Evolutionary conservation across 2,329 filamentous ascomycete genomes (phyloP).

Genomic region (Coccinonectria pachysandricola): DNA sequence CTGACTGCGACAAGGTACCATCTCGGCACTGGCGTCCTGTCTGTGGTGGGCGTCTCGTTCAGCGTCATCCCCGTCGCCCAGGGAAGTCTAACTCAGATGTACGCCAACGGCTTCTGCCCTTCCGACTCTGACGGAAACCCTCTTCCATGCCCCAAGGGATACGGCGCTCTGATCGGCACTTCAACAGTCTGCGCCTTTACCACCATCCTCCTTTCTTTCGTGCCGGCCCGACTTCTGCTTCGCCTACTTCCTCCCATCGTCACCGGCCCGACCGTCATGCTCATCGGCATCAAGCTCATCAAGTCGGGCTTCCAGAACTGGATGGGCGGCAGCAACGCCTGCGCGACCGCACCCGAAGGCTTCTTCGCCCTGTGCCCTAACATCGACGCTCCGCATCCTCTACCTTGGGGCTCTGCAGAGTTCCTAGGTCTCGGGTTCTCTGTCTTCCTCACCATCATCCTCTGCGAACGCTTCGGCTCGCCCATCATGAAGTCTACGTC

Average conservation of each 20-base stretch:
- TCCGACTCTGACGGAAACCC: conserved; percentile 49
- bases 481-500: conserved; percentile 77
- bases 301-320: conserved; percentile 64
- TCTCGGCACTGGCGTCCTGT: conserved; percentile 69
- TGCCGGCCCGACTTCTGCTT: conserved; percentile 57
- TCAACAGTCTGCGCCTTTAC: conserved; percentile 53
- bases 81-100: conserved; percentile 68
- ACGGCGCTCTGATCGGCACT: conserved; percentile 63
- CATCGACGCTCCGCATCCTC: conserved; percentile 56
- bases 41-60: conserved; percentile 54
- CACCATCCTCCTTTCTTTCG: conserved; percentile 65
- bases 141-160: conserved; percentile 65
- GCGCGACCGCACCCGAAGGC: conserved; percentile 37
- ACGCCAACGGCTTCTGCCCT: conserved; percentile 58
- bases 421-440: conserved; percentile 71
- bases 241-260: conserved; percentile 72
- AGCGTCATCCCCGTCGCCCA: conserved; percentile 34
- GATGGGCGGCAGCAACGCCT: conserved; percentile 62
- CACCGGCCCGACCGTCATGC: conserved; percentile 58
- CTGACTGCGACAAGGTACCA: conserved; percentile 64
- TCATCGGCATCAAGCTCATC: conserved; percentile 67
- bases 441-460: conserved; percentile 68
- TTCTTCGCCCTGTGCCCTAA: conserved; percentile 57
- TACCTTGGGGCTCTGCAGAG: conserved; percentile 71
- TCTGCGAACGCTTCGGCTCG: conserved; percentile 71